Conservation (phyloP, 352 stramenopile species). For the Pythium aquatile region DNA sequence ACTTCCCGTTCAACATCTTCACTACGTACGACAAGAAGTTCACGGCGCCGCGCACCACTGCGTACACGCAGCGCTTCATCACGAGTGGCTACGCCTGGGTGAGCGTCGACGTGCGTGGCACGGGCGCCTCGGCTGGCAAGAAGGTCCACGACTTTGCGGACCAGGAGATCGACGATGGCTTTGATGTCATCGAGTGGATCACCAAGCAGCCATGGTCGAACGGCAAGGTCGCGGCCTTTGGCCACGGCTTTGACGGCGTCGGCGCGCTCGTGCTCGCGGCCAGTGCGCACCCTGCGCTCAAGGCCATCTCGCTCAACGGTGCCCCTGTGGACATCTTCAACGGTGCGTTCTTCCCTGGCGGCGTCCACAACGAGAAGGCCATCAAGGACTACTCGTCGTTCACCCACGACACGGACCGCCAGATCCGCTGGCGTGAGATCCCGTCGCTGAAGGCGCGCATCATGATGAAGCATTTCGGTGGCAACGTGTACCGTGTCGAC, state of each 20-base stretch:
- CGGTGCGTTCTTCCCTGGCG: slow-evolving; percentile 70
- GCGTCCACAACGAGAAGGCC: slow-evolving; percentile 71
- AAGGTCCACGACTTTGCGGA: slow-evolving; percentile 75
- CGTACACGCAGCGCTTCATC: slow-evolving; percentile 71
- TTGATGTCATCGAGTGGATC: slow-evolving; percentile 83
- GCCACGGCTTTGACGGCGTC: slow-evolving; percentile 72
- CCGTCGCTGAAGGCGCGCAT: slow-evolving; percentile 71
- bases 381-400: slow-evolving; percentile 68
- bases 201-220: slow-evolving; percentile 78
- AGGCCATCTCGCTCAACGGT: slow-evolving; percentile 71
- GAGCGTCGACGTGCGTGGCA: slow-evolving; percentile 72
- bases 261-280: slow-evolving; percentile 61
- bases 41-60: slow-evolving; percentile 75
- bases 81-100: slow-evolving; percentile 78
- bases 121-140: slow-evolving; percentile 61
- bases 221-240: slow-evolving; percentile 67
- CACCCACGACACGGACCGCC: slow-evolving; percentile 68
- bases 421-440: slow-evolving; percentile 74
- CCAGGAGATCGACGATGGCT: slow-evolving; percentile 65
- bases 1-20: slow-evolving; percentile 80
- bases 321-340: slow-evolving; percentile 69
- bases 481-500: slow-evolving; percentile 80
- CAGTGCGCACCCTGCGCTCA: slow-evolving; percentile 61
- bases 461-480: slow-evolving; percentile 86
- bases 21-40: slow-evolving; percentile 66